Conservation (phyloP, 2,329 filamentous ascomycete species). For the Pseudogymnoascus sp. region DNA sequence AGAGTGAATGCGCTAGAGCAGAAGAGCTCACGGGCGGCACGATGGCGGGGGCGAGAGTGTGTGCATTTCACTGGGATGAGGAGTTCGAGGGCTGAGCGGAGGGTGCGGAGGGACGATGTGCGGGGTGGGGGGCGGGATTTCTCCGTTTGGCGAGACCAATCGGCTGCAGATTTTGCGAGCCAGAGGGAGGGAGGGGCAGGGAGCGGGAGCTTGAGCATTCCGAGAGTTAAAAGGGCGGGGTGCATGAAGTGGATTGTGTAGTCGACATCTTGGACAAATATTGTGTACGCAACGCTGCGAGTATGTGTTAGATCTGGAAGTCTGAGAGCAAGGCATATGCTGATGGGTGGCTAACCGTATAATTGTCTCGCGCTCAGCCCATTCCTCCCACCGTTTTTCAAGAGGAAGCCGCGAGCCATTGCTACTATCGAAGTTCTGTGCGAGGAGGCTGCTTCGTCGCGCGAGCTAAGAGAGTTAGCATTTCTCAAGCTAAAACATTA, state of each 20-base stretch:
- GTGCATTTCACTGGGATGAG: constrained; percentile 18
- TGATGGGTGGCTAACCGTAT: constrained; percentile 16
- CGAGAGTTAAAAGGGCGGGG: constrained; percentile 17
- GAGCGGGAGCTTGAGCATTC: constrained; percentile 22
- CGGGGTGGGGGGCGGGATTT: not conserved
- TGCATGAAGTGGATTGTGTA: constrained; percentile 22
- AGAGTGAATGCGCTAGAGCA: constrained; percentile 18
- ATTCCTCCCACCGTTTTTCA: constrained; percentile 20
- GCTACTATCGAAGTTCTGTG: constrained; percentile 14
- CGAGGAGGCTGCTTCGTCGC: constrained; percentile 19
- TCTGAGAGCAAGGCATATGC: not conserved
- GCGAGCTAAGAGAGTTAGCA: constrained; percentile 9
- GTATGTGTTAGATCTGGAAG: not conserved
- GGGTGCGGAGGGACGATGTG: constrained; percentile 11
- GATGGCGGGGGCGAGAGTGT: constrained; percentile 13
- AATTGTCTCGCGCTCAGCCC: constrained; percentile 20
- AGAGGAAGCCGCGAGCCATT: constrained; percentile 16
- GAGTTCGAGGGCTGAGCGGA: constrained; percentile 18
- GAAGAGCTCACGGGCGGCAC: constrained; percentile 15
- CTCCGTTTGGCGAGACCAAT: constrained; percentile 18
- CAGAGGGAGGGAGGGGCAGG: constrained; percentile 19
- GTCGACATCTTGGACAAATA: constrained; percentile 20
- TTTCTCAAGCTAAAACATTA: not conserved
- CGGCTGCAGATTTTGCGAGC: constrained; percentile 17
- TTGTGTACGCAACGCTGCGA: constrained; percentile 20